Conservation (phyloP, 1,284 basidiomycete genomes). For the Coniophora puteana region DNA sequence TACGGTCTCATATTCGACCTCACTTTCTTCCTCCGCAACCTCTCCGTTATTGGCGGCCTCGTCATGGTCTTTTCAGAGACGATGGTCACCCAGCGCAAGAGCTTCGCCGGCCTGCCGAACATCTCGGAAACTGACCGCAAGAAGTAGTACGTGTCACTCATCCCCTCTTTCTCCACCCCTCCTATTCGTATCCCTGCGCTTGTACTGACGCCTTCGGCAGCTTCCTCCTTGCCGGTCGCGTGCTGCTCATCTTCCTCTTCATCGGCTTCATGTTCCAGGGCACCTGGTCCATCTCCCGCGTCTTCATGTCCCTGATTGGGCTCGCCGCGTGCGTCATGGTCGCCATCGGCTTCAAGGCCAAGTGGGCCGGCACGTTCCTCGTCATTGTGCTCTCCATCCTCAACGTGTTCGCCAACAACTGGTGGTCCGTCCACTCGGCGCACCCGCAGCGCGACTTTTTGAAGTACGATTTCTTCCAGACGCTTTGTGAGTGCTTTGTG, state of each 20-base stretch:
- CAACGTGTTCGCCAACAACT: conserved; percentile 99
- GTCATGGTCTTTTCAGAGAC: conserved; percentile 99
- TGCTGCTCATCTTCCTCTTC: conserved; percentile 99
- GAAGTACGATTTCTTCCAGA: conserved; percentile 95
- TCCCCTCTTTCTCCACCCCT: conserved; percentile 3
- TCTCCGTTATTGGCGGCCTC: conserved; percentile 88
- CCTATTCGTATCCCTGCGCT: conserved; percentile 8
- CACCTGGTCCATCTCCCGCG: conserved; percentile 81
- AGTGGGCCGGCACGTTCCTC: conserved; percentile 98
- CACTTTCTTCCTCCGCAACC: conserved; percentile 98
- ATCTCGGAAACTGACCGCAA: conserved; percentile 94
- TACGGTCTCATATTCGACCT: conserved; percentile 97
- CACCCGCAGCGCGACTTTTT: conserved; percentile 98
- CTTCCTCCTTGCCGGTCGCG: conserved; percentile 95
- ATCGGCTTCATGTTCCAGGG: conserved; percentile 97
- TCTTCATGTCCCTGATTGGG: conserved; percentile 85
- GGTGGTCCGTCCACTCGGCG: conserved; percentile 92
- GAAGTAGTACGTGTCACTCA: conserved; percentile 78
- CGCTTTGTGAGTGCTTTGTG: conserved; percentile 61
- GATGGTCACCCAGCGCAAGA: conserved; percentile 80
- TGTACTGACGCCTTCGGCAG: conserved; percentile 45
- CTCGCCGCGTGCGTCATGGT: conserved; percentile 96
- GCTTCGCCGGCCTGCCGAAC: conserved; percentile 90
- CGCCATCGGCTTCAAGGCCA: conserved; percentile 98
- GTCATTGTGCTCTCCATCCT: conserved; percentile 90